These are phyloP conservation scores for Ophiostoma novo-ulmi DNA, from an alignment of 2,329 filamentous ascomycete species.

Conservation along the genomic window DNA sequence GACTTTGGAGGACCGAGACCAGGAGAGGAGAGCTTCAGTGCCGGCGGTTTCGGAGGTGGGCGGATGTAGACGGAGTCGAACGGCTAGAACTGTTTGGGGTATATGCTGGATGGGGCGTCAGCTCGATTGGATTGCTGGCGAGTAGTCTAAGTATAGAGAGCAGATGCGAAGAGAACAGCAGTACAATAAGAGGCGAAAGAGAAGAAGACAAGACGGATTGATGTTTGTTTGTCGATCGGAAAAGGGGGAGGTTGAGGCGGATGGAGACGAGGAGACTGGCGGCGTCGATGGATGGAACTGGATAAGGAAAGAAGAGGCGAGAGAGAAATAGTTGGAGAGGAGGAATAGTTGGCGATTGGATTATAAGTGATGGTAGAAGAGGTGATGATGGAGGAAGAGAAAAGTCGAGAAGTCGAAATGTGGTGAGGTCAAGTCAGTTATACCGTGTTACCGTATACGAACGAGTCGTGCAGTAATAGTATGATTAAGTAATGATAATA, in stretches of 20 bases:
- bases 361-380: not conserved
- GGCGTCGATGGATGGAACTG: conserved; percentile 12
- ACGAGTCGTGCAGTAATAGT: conserved; percentile 9
- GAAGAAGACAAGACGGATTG: not conserved
- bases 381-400: not conserved
- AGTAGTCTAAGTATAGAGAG: not conserved
- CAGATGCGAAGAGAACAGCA: not conserved
- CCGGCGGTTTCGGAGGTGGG: not conserved
- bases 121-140: not conserved
- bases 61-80: not conserved
- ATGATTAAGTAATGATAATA: conserved; percentile 10
- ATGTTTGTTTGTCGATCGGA: conserved; percentile 7
- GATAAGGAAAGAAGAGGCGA: not conserved
- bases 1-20: not conserved
- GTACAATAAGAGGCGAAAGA: not conserved
- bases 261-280: conserved; percentile 12
- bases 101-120: not conserved
- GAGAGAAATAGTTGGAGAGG: not conserved
- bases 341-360: not conserved
- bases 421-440: conserved; percentile 7
- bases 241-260: conserved; percentile 12
- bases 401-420: not conserved
- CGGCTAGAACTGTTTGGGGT: not conserved
- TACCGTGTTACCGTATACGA: not conserved
- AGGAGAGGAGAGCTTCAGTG: not conserved